These are phyloP conservation scores for Taiwanofungus camphoratus DNA, from an alignment of 1,284 basidiomycete species.

Conservation along the genomic window DNA sequence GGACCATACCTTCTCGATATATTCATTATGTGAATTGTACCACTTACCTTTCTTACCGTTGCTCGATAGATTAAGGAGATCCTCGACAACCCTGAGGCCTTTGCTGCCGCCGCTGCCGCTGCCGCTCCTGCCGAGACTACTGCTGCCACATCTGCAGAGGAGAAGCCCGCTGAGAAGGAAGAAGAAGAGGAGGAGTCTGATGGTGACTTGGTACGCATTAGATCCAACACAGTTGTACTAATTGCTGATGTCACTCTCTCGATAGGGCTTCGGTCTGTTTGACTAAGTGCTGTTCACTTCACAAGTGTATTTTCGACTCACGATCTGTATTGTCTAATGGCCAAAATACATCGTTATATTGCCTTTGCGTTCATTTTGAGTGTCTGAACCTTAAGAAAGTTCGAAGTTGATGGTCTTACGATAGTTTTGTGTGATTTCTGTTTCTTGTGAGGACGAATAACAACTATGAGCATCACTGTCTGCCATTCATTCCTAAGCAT, in stretches of 20 bases:
- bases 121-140: conserved; percentile 48
- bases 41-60: conserved; percentile 20
- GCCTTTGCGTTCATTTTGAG: too few relatives aligned
- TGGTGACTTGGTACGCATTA: conserved; percentile 62
- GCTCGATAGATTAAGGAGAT: conserved; percentile 81
- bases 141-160: conserved; percentile 45
- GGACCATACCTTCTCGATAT: conserved; percentile 16
- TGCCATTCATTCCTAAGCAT: too few relatives aligned
- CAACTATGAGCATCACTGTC: too few relatives aligned
- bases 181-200: conserved; percentile 80
- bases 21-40: conserved; percentile 15
- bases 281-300: conserved; percentile 48
- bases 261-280: conserved; percentile 83
- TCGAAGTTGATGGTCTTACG: too few relatives aligned
- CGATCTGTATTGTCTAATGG: conserved; percentile 18
- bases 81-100: conserved; percentile 96
- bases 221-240: background rate
- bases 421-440: too few relatives aligned
- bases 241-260: conserved; percentile 1
- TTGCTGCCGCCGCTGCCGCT: conserved; percentile 74
- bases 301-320: conserved; percentile 8
- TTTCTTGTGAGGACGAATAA: too few relatives aligned
- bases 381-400: too few relatives aligned
- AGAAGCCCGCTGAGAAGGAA: conserved; percentile 49
- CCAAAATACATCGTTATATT: conserved; percentile 18